Percentiles rank a stretch among this genome's conserved stretches.
Conservation (phyloP, 768 basidiomycete genomes). For the Sporobolomyces pararoseus region DNA sequence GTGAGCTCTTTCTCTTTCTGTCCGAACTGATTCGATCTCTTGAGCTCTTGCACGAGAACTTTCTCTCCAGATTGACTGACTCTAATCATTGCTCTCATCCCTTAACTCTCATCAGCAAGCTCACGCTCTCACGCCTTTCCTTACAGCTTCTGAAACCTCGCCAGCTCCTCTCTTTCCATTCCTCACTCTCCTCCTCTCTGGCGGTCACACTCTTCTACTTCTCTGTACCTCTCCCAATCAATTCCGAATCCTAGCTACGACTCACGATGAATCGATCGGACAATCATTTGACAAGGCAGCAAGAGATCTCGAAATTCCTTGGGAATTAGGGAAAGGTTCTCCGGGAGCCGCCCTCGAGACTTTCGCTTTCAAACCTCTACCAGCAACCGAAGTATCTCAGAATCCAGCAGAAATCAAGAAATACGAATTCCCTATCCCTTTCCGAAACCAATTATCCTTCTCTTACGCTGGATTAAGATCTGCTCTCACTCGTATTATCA, state of each 20-base stretch:
- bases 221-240: conserved; percentile 55
- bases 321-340: conserved; percentile 53
- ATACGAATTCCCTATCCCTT: conserved; percentile 52
- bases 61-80: not conserved
- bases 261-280: conserved; percentile 43
- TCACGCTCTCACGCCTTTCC: conserved; percentile 74
- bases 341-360: conserved; percentile 78
- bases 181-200: conserved; percentile 79
- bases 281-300: conserved; percentile 49
- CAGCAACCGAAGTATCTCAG: not conserved
- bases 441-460: conserved; percentile 61
- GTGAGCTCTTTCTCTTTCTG: conserved; percentile 52
- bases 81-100: not conserved
- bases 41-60: not conserved
- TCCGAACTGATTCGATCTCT: not conserved
- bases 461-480: conserved; percentile 78
- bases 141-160: conserved; percentile 68
- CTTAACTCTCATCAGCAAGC: conserved; percentile 64
- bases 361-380: conserved; percentile 52
- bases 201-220: conserved; percentile 88
- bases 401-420: conserved; percentile 25
- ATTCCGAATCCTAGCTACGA: conserved; percentile 43
- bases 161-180: conserved; percentile 74
- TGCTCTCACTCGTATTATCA: conserved; percentile 61
- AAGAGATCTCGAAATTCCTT: conserved; percentile 61